Base-by-base conservation (phyloP, 108 stramenopile species). In the Cyclotella kingstonii region DNA sequence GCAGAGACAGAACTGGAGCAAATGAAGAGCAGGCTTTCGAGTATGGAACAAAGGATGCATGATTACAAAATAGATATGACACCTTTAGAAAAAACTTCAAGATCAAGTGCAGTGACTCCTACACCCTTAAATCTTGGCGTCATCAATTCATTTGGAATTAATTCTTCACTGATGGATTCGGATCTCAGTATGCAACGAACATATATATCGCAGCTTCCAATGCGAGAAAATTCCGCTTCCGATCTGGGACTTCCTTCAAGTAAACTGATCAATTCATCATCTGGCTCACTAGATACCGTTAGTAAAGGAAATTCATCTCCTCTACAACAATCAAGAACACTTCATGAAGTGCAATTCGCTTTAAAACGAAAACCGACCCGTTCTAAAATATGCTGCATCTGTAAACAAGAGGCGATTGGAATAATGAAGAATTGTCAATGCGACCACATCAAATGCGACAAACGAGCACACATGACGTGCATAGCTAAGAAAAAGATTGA, bases 341-440 rank as follows among this genome's bases (percentile, higher is more conserved):
- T 39, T 42, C 55, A 56, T 42, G 55, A 56, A 40, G 28, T 42
- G 2, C 10, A 28, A 7, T 27, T 28, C 23, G 41, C 28, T 19
- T n/a, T 17, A 14, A 56, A 56, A 28, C 55, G 55, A 39, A 56
- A 56, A n/a, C 39, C 28, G 6, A 12, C 39, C 18, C 39, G 41
- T 40, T 56, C 39, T 12, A 46, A 58, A 3, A 60, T 27, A 30
- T 82, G 81, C 59, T 66, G 56, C 26, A 60, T 82, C 25, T 82
- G 81, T 43, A 39, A 41, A 28, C 51, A 68, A 41, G 60, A 28
- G 48, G 46, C 71, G 4, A 61, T 52, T 31, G 81, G 81, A 2
- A 40, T 82, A 17, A 79, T 76, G 81, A 79, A 79, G 52, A 48
- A 40, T 25, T 82, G 81, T 34, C 67, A 77, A 46, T 82, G 81